Conservation (phyloP, 2,329 filamentous ascomycete species). For the Emmonsiellopsis sp. region DNA sequence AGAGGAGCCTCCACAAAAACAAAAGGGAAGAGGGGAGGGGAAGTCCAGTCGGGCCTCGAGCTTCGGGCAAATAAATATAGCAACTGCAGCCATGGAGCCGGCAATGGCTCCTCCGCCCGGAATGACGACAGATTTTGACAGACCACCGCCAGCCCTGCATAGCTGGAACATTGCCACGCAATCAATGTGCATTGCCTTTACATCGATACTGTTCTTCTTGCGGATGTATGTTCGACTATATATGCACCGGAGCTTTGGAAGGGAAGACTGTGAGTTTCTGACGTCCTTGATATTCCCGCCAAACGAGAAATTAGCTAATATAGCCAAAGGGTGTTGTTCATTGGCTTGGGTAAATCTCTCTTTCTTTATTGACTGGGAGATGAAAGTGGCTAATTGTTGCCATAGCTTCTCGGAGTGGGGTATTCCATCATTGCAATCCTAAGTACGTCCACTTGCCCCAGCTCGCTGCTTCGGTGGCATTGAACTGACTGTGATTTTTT, state of each 20-base stretch:
- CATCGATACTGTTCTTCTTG: slow-evolving; percentile 18
- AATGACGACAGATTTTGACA: background rate
- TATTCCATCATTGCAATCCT: slow-evolving; percentile 4
- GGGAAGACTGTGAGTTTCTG: slow-evolving; percentile 19
- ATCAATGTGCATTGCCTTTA: slow-evolving; percentile 18
- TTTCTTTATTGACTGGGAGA: background rate
- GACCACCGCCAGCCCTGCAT: slow-evolving; percentile 15
- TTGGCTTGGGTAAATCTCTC: background rate
- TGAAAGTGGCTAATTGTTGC: background rate
- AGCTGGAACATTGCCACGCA: slow-evolving; percentile 19
- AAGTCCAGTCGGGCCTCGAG: too few species aligned
- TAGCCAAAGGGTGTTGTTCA: slow-evolving; percentile 2
- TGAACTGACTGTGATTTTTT: background rate
- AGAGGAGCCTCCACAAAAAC: background rate
- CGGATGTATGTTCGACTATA: slow-evolving; percentile 17
- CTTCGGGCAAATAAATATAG: background rate
- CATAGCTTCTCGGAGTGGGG: slow-evolving; percentile 5
- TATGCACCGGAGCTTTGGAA: slow-evolving; percentile 15
- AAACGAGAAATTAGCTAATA: background rate
- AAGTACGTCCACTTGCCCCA: slow-evolving; percentile 1
- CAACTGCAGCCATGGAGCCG: background rate
- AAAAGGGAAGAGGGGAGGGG: background rate
- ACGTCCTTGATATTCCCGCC: background rate
- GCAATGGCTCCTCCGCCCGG: slow-evolving; percentile 1
- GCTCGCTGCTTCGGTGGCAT: background rate